Evolutionary conservation across 1,284 basidiomycete species (phyloP), one percentile per base, ranked within the genome.

Genomic region (Ceratobasidium sp.): DNA sequence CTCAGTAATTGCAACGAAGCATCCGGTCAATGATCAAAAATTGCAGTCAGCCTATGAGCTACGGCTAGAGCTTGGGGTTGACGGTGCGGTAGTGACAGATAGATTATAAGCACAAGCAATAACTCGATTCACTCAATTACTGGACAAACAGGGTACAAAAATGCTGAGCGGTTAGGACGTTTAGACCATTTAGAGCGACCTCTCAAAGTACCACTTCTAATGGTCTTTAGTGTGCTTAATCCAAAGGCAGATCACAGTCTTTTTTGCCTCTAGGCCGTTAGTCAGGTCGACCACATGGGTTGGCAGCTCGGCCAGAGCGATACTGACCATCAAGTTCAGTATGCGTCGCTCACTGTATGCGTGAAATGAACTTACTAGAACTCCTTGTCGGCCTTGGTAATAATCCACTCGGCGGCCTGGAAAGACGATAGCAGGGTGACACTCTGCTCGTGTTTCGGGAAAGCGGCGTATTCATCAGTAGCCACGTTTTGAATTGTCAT

Each of bases 171-270:
- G 20, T 8, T 26, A 54, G 20, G 53, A 54, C 11, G 26, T 11
- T 26, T 54, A 10, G n/a, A 31, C 53, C 3, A 26, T 54, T 54
- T 54, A 54, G n/a, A 54, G 15, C 8, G 53, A n/a, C 23, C 53
- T n/a, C 42, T 66, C 64, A 23, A 66, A 49, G 39, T 31, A 47
- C 64, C 64, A 66, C 47, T 66, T 66, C 64, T 66, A 45, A 23
- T 66, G 37, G 42, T 66, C 64, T 33, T 51, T 23, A 10, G 28
- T 51, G 26, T 66, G 64, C 26, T 66, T 66, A 51, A 47, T 51
- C 64, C 64, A 66, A 3, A 66, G 28, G 31, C 64, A 66, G 20
- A 66, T 66, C n/a, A 3, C 20, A 47, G 39, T 66, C 31, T 35
- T 23, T 13, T 66, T 28, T 13, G 39, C 64, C 42, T 47, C 39